These are phyloP conservation scores for Eutypella sp. DNA, from an alignment of 2,329 filamentous ascomycete genomes.

Conservation along the genomic window DNA sequence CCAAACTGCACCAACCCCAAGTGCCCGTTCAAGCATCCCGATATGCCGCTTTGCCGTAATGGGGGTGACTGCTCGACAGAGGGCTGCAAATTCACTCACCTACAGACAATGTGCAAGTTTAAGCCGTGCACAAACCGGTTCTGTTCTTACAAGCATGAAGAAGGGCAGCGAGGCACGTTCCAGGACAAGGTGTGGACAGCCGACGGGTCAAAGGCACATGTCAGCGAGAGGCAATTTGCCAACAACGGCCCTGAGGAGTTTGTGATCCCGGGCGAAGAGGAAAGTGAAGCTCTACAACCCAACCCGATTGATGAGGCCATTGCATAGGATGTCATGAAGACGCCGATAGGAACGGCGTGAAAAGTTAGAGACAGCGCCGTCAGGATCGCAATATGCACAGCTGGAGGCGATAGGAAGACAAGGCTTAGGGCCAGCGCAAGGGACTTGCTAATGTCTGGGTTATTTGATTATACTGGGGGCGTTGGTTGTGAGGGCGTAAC, in stretches of 20 bases:
- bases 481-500: constrained; percentile 8
- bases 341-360: not conserved
- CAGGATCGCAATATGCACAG: not conserved
- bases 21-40: constrained; percentile 86
- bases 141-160: constrained; percentile 85
- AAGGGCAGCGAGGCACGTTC: constrained; percentile 81
- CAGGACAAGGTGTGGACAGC: constrained; percentile 90
- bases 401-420: not conserved
- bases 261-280: constrained; percentile 54
- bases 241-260: constrained; percentile 68
- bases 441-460: not conserved
- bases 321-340: constrained; percentile 10
- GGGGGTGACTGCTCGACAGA: constrained; percentile 78
- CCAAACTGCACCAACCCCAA: constrained; percentile 84
- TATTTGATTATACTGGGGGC: not conserved
- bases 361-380: not conserved
- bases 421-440: too few relatives aligned
- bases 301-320: constrained; percentile 33
- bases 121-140: constrained; percentile 85
- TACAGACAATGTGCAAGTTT: constrained; percentile 80
- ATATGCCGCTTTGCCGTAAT: constrained; percentile 83
- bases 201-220: constrained; percentile 56
- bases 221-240: constrained; percentile 86
- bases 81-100: constrained; percentile 86
- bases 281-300: constrained; percentile 34